Percentiles rank a stretch among this genome's conserved stretches.
Evolutionary conservation across 1,284 basidiomycete species (phyloP).

Genomic region (Pisolithus thermaeus): DNA sequence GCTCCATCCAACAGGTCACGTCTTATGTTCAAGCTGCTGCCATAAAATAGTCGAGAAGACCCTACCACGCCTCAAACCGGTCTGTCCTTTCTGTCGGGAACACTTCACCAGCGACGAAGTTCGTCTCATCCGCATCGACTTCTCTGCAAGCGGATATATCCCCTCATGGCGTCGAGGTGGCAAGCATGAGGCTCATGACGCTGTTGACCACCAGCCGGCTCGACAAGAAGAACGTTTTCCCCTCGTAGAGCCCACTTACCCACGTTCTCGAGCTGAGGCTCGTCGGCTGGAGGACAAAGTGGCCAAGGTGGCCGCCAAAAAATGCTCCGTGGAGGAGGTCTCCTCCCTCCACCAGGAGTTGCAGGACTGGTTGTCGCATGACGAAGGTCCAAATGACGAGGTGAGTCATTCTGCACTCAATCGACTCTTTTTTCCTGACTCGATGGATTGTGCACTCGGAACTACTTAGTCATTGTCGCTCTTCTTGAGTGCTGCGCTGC

Average conservation of each 20-base stretch:
- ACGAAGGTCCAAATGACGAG: conserved; percentile 53
- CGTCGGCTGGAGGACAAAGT: conserved; percentile 70
- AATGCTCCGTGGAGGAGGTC: conserved; percentile 79
- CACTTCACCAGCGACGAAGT: conserved; percentile 55
- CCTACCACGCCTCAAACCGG: conserved; percentile 54
- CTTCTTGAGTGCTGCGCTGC: conserved; percentile 57
- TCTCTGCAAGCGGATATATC: conserved; percentile 55
- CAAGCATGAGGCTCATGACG: conserved; percentile 43
- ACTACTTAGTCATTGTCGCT: conserved; percentile 53
- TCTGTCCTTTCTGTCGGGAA: conserved; percentile 78
- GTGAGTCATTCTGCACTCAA: conserved; percentile 33
- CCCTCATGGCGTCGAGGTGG: conserved; percentile 51
- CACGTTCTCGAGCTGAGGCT: conserved; percentile 49
- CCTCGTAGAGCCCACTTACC: conserved; percentile 31
- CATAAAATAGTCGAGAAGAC: conserved; percentile 76
- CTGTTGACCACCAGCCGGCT: conserved; percentile 42
- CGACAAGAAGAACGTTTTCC: conserved; percentile 40
- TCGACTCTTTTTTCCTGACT: conserved; percentile 10
- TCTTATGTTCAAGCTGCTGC: conserved; percentile 69
- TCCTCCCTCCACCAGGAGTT: conserved; percentile 67
- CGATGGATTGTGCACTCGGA: conserved; percentile 3
- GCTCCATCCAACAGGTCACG: conserved; percentile 50
- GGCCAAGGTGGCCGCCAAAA: conserved; percentile 71
- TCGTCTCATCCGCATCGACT: conserved; percentile 74
- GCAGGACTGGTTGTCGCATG: conserved; percentile 60